These are phyloP conservation scores for Colletotrichum abscissum DNA, from an alignment of 2,329 filamentous ascomycete species.

Conservation along the genomic window DNA sequence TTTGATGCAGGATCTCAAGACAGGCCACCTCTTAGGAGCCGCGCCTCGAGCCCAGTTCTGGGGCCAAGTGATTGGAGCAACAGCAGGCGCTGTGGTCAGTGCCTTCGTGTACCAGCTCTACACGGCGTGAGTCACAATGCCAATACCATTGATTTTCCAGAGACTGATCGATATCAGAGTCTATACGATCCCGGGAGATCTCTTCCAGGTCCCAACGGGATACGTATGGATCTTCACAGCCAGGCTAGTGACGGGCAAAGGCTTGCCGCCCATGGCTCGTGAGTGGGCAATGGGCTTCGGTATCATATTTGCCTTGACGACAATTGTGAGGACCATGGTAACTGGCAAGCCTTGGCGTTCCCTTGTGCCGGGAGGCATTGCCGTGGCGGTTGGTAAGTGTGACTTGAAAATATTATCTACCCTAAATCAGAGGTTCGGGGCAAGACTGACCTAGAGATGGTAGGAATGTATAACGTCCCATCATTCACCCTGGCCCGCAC, in stretches of 20 bases:
- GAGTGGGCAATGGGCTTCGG: conserved; percentile 84
- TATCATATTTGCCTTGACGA: conserved; percentile 77
- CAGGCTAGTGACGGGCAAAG: conserved; percentile 89
- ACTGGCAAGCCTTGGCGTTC: conserved; percentile 73
- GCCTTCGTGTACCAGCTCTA: conserved; percentile 92
- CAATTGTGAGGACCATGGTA: conserved; percentile 73
- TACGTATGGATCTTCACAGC: conserved; percentile 99
- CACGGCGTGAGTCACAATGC: conserved; percentile 60
- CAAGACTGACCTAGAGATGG: background rate
- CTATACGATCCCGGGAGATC: conserved; percentile 86
- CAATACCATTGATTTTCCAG: background rate
- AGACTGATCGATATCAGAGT: conserved; percentile 61
- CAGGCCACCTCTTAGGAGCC: conserved; percentile 90
- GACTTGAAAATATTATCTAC: background rate
- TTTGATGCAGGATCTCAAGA: conserved; percentile 97
- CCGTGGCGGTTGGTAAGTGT: conserved; percentile 83
- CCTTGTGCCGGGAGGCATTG: conserved; percentile 90
- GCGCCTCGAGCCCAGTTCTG: conserved; percentile 96
- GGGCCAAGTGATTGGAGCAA: conserved; percentile 92
- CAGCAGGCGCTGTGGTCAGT: conserved; percentile 85
- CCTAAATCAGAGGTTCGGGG: background rate
- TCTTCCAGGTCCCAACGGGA: conserved; percentile 94
- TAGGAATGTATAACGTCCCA: conserved; percentile 96
- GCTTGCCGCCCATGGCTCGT: conserved; percentile 84
- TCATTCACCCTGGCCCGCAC: conserved; percentile 93